A percentile compares a stretch with the other conserved stretches of the same genome.
Evolutionary conservation across 2,329 filamentous ascomycete species (phyloP).

Genomic region (Fusarium pseudocircinatum): DNA sequence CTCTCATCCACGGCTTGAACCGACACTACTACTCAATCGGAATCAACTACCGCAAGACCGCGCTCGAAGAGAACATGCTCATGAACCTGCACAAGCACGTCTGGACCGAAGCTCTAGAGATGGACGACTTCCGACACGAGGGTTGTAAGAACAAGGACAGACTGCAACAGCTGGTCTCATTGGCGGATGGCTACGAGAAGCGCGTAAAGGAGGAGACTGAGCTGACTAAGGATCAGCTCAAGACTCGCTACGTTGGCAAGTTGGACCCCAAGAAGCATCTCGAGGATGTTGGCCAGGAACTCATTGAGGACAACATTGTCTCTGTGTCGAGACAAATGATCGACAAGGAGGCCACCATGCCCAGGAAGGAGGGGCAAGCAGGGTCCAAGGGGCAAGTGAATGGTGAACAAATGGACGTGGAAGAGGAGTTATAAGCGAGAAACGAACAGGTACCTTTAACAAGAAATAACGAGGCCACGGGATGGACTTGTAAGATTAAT

Average conservation of each 20-base stretch:
- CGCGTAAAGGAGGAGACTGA: conserved; percentile 98
- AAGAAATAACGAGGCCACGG: conserved; percentile 34
- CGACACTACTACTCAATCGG: conserved; percentile 99
- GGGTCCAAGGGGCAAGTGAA: conserved; percentile 60
- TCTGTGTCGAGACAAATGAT: conserved; percentile 99
- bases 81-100: conserved; percentile 99
- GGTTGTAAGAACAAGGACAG: conserved; percentile 86
- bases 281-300: conserved; percentile 92
- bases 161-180: conserved; percentile 84
- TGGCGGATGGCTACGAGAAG: conserved; percentile 98
- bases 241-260: conserved; percentile 99
- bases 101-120: conserved; percentile 96
- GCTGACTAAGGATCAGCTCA: conserved; percentile 94
- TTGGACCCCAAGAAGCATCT: conserved; percentile 99
- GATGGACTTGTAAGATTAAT: conserved; percentile 46
- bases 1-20: conserved; percentile 97
- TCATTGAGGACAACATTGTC: conserved; percentile 99
- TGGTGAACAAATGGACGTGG: conserved; percentile 74
- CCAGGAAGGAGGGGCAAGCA: conserved; percentile 69
- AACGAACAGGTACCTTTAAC: conserved; percentile 4
- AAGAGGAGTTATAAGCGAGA: conserved; percentile 61
- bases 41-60: conserved; percentile 98
- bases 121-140: conserved; percentile 93
- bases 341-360: conserved; percentile 96
- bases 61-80: conserved; percentile 98